phyloP scores from a whole-genome alignment of 2,329 filamentous ascomycete genomes.

The Fusarium solani-melongenae region DNA sequence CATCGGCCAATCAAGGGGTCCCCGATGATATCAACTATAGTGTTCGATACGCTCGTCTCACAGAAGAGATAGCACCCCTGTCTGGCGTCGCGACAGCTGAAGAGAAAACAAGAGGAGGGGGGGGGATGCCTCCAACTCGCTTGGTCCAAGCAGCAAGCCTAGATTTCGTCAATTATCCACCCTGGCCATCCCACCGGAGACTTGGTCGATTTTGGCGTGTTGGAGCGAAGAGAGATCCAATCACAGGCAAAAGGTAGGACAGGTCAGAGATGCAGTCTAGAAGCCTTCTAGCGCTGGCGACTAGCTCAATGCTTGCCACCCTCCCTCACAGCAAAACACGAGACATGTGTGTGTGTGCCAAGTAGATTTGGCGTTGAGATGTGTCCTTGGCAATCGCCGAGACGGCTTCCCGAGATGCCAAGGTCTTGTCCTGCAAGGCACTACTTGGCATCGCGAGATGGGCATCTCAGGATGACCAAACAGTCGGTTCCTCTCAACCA shows the following conservation, averaged over 20 bases:
- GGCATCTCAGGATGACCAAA: not conserved
- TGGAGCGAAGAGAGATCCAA: constrained; percentile 17
- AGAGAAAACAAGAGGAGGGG: not conserved
- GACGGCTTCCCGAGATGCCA: constrained; percentile 31
- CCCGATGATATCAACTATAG: constrained; percentile 26
- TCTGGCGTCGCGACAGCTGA: not conserved
- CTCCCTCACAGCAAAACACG: not conserved
- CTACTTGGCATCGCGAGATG: not conserved
- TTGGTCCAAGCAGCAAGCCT: not conserved
- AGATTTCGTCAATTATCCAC: constrained; percentile 13
- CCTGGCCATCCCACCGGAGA: constrained; percentile 3
- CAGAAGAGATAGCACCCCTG: constrained; percentile 17
- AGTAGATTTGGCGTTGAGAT: constrained; percentile 9
- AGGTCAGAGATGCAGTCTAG: constrained; percentile 32
- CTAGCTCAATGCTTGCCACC: constrained; percentile 12
- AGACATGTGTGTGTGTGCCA: constrained; percentile 13
- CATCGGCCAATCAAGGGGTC: constrained; percentile 33
- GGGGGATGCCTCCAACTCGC: constrained; percentile 21
- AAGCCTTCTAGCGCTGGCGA: constrained; percentile 39
- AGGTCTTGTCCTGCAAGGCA: constrained; percentile 38
- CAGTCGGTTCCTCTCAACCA: not conserved
- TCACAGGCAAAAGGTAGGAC: not conserved
- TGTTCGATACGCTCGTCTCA: constrained; percentile 2
- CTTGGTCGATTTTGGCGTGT: constrained; percentile 1
- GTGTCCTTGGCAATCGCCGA: constrained; percentile 36